Evolutionary conservation across 352 stramenopile genomes (phyloP).

Genomic region (Pythium scleroteichum): DNA sequence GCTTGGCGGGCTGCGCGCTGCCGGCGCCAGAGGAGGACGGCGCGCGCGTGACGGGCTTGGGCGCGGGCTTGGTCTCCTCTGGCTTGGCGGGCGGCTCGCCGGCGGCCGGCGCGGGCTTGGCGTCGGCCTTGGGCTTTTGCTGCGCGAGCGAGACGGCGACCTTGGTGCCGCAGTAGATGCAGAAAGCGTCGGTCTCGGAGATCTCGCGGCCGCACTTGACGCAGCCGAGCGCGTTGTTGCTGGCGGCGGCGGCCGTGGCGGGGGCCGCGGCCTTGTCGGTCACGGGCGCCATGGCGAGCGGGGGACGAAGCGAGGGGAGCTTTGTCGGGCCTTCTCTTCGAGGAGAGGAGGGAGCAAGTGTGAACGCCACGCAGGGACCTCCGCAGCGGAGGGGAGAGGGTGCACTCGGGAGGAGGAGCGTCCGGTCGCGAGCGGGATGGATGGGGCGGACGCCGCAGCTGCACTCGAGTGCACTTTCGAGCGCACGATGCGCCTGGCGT

Average conservation of each 20-base stretch:
- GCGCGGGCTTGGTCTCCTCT: conserved; percentile 12
- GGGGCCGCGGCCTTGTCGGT: conserved; percentile 53
- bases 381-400: conserved; percentile 6
- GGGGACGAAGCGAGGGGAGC: conserved; percentile 8
- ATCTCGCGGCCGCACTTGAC: conserved; percentile 80
- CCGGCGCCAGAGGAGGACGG: conserved; percentile 16
- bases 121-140: conserved; percentile 37
- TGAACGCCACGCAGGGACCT: conserved; percentile 1
- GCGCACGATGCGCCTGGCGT: conserved; percentile 25
- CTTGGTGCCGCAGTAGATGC: conserved; percentile 88
- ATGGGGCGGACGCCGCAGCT: conserved; percentile 3
- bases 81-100: conserved; percentile 5
- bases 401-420: not conserved
- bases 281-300: conserved; percentile 59
- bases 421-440: not conserved
- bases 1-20: conserved; percentile 21
- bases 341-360: conserved; percentile 29
- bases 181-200: conserved; percentile 75
- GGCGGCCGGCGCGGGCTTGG: not conserved
- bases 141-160: conserved; percentile 66
- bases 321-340: conserved; percentile 16
- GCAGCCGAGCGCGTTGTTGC: conserved; percentile 61
- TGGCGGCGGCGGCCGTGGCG: conserved; percentile 24
- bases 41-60: conserved; percentile 17
- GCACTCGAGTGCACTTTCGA: conserved; percentile 12